Conservation (phyloP, 2,329 filamentous ascomycete genomes). For the Orbilia ellipsospora region DNA sequence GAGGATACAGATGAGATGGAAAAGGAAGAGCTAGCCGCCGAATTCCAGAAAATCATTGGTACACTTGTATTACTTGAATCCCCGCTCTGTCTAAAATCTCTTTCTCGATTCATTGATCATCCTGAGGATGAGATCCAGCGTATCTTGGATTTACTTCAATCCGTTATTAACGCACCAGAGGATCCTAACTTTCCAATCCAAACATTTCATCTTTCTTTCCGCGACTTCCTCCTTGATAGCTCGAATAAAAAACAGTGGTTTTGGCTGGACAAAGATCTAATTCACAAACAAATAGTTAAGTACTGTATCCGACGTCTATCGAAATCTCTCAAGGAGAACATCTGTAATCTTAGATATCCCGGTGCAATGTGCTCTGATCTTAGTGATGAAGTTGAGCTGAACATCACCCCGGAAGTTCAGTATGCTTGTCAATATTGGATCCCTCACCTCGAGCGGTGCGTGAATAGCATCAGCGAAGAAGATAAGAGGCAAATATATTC, state of each 20-base stretch:
- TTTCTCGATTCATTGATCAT: constrained; percentile 2
- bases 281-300: not conserved
- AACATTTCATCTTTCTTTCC: constrained; percentile 37
- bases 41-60: constrained; percentile 25
- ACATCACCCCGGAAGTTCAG: constrained; percentile 32
- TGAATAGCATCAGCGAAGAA: constrained; percentile 59
- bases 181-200: constrained; percentile 9
- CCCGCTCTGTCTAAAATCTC: constrained; percentile 9
- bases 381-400: constrained; percentile 10
- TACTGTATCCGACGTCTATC: constrained; percentile 8
- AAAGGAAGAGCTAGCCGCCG: not conserved
- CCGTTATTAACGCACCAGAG: constrained; percentile 26
- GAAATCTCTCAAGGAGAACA: constrained; percentile 54
- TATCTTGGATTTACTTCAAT: constrained; percentile 10
- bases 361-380: constrained; percentile 53
- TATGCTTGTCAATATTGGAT: constrained; percentile 63
- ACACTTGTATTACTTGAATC: constrained; percentile 33
- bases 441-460: constrained; percentile 59
- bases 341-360: constrained; percentile 57
- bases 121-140: constrained; percentile 9
- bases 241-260: constrained; percentile 15
- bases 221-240: constrained; percentile 28
- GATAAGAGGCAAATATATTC: constrained; percentile 56
- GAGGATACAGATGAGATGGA: constrained; percentile 6
- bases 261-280: constrained; percentile 26